Evolutionary conservation across 441 rosid species (phyloP).

Genomic region (Gossypium gossypioides): DNA sequence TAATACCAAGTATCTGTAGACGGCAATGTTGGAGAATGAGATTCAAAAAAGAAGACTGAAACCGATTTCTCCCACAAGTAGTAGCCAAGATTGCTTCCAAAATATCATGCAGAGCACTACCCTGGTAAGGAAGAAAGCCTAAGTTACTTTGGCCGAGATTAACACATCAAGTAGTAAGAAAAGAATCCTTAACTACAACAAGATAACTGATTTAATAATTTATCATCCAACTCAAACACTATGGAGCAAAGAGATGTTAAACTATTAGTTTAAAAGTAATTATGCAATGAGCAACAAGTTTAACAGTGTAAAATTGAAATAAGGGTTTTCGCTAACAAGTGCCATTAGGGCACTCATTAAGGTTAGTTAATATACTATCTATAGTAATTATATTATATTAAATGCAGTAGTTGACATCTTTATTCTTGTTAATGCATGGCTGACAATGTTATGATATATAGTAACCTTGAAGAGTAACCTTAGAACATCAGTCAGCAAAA

Average conservation of each 20-base stretch:
- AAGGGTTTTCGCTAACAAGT: neutral
- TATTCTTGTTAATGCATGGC: neutral
- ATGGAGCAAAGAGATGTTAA: neutral
- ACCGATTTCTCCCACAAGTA: slow-evolving; percentile 30
- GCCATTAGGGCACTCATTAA: neutral
- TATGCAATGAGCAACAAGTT: neutral
- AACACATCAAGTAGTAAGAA: neutral
- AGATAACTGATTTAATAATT: neutral
- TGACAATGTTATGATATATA: neutral
- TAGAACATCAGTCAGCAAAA: neutral
- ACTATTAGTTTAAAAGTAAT: neutral
- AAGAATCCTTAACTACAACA: neutral
- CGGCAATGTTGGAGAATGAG: slow-evolving; percentile 53
- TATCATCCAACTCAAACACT: neutral
- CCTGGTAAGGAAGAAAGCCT: slow-evolving; percentile 34
- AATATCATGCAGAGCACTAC: slow-evolving; percentile 54
- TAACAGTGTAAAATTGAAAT: neutral
- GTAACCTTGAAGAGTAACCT: neutral
- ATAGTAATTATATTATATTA: neutral
- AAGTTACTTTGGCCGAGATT: neutral
- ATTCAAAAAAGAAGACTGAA: slow-evolving; percentile 48
- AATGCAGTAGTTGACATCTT: neutral
- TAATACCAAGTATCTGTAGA: slow-evolving; percentile 32
- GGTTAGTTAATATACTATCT: neutral
- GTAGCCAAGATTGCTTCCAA: slow-evolving; percentile 42